These are phyloP conservation scores for Acacia pycnantha DNA, from an alignment of 331 rosid genomes.

Conservation along the genomic window DNA sequence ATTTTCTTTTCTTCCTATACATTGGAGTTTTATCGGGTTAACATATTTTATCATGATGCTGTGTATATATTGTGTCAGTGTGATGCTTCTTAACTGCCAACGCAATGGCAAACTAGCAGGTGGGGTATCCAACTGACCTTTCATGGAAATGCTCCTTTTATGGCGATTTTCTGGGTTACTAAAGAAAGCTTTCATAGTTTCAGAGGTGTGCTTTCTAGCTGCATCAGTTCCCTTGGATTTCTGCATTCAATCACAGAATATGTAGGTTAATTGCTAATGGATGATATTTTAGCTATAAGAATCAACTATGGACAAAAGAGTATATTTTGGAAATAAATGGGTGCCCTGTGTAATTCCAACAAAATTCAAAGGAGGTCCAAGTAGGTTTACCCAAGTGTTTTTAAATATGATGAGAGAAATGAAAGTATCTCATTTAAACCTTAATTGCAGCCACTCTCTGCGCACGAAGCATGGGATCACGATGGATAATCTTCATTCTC, in stretches of 20 bases:
- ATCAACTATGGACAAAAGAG: background rate
- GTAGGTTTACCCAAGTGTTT: background rate
- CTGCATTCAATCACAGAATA: constrained; percentile 43
- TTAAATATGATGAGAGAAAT: constrained; percentile 2
- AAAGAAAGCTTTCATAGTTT: constrained; percentile 74
- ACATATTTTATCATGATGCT: background rate
- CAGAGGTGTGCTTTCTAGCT: constrained; percentile 80
- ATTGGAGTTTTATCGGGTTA: background rate
- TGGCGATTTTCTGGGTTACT: constrained; percentile 87
- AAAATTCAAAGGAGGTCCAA: background rate
- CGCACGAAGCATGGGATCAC: constrained; percentile 82
- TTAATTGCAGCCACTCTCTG: constrained; percentile 95
- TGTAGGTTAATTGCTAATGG: background rate
- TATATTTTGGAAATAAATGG: background rate
- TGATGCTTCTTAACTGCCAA: background rate
- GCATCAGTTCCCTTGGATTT: constrained; percentile 81
- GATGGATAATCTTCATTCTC: constrained; percentile 95
- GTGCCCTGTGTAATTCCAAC: background rate
- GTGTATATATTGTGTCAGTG: background rate
- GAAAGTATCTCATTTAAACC: constrained; percentile 38
- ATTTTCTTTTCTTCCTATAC: background rate
- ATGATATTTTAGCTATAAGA: background rate
- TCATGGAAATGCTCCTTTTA: constrained; percentile 88
- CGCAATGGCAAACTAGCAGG: background rate
- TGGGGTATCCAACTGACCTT: constrained; percentile 48